phyloP scores from a whole-genome alignment of 2,329 filamentous ascomycete species.

The Macrophomina tecta region DNA sequence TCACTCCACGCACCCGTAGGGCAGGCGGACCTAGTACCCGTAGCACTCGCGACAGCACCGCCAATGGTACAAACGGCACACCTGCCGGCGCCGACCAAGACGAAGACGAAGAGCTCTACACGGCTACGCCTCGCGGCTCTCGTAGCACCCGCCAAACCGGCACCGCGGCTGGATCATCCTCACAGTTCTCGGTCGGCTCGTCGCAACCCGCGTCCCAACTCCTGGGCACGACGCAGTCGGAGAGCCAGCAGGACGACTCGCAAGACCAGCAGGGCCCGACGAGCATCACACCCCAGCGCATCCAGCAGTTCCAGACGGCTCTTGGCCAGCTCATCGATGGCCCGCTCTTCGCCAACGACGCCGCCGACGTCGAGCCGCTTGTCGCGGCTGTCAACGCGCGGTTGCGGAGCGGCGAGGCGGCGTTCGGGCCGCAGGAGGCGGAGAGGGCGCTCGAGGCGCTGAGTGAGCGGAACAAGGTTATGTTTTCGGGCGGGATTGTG shows the following conservation, averaged over 20 bases:
- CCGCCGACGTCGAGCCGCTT: conserved; percentile 75
- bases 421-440: conserved; percentile 76
- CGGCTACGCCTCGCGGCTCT: conserved; percentile 54
- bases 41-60: conserved; percentile 37
- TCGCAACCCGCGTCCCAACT: conserved; percentile 79
- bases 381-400: conserved; percentile 79
- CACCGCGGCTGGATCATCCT: conserved; percentile 44
- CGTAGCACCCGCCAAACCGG: conserved; percentile 44
- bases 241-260: conserved; percentile 17
- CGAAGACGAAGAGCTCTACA: conserved; percentile 62
- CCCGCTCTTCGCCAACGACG: conserved; percentile 84
- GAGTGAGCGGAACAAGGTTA: conserved; percentile 86
- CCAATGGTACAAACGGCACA: conserved; percentile 43
- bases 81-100: conserved; percentile 49
- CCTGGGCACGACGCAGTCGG: conserved; percentile 43
- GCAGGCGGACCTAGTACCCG: conserved; percentile 47
- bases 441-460: conserved; percentile 78
- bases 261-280: conserved; percentile 33
- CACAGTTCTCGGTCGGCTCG: conserved; percentile 76
- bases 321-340: conserved; percentile 84
- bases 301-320: conserved; percentile 77
- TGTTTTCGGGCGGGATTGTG: conserved; percentile 63
- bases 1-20: conserved; percentile 38
- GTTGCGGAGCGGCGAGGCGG: conserved; percentile 60
- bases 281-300: conserved; percentile 65